Base-by-base conservation (phyloP, 2,329 filamentous ascomycete genomes). In the Xylaria sp. region DNA sequence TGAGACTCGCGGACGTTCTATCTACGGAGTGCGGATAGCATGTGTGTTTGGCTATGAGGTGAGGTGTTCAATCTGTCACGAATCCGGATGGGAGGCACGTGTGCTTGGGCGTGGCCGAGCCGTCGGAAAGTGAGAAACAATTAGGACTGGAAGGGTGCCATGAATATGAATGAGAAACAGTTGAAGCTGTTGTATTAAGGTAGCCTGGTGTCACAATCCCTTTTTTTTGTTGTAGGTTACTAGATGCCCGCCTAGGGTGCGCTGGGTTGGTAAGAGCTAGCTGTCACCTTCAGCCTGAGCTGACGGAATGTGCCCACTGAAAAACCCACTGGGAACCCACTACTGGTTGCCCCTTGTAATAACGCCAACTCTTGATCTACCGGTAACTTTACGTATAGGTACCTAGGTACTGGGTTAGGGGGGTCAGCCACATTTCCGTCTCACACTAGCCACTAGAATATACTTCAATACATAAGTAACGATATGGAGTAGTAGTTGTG, bases 221-320 rank as follows among this genome's bases (percentile, higher is more conserved):
- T 69, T 63, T 66, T 65, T 66, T 58, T 57, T 40, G 32, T 57
- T 42, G 32, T 54, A 29, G 27, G 27, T 42, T 47, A 44, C 37
- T 13, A 58, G 55, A 58, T 37, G n/a, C 4, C 21, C 13, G 18
- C 5, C 1, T 2, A 6, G n/a, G 12, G 40, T 9, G 35, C n/a
- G 27, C 18, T 55, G 10, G 2, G 32, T 12, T 23, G 2, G 21
- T 16, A 57, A 13, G 50, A 29, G 10, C 2, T 63, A 63, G 58
- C 57, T 69, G 57, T 65, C 58, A 66, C 62, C 55, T 69, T 62
- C 58, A 50, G 35, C 51, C n/a, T 37, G 51, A 53, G 66, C 66
- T 68, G 66, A 68, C 61, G 66, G 65, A 64, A 68, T 68, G 65
- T 60, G 47, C 29, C 27, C 27, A 29, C 48, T 53, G 12, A 5